phyloP scores from a whole-genome alignment of 768 basidiomycete species.

The Mycena olivaceomarginata region DNA sequence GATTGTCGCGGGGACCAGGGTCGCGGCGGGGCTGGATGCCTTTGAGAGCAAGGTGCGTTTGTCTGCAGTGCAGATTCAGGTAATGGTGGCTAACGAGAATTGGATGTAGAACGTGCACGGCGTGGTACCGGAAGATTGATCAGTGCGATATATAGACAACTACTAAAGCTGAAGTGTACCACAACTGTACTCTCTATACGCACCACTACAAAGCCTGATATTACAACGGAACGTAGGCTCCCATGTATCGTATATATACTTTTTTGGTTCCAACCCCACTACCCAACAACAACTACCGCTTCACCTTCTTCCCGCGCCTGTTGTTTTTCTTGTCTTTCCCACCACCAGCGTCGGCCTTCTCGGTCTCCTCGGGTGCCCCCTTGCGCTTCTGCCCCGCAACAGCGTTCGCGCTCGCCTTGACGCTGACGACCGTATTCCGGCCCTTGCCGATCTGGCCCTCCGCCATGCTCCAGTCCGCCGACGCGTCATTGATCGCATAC shows the following conservation, averaged over 20 bases:
- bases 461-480: conserved; percentile 85
- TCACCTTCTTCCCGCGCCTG: conserved; percentile 66
- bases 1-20: conserved; percentile 85
- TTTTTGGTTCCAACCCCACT: not conserved
- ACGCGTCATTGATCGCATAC: conserved; percentile 83
- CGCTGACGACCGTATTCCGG: conserved; percentile 83
- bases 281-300: conserved; percentile 53
- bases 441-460: conserved; percentile 79
- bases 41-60: conserved; percentile 55
- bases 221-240: conserved; percentile 5
- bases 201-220: not conserved
- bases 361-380: conserved; percentile 60
- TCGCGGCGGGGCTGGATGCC: conserved; percentile 80
- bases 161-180: conserved; percentile 29
- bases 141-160: not conserved
- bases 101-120: conserved; percentile 13
- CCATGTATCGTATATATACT: not conserved
- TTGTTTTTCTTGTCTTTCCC: conserved; percentile 67
- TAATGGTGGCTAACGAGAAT: not conserved
- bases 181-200: conserved; percentile 19
- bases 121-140: conserved; percentile 38
- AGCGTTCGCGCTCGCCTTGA: conserved; percentile 69
- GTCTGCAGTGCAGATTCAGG: not conserved
- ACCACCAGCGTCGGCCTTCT: conserved; percentile 52
- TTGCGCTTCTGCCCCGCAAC: conserved; percentile 77